Conservation (phyloP, 352 stramenopile species). For the Phytophthora hybrid region DNA sequence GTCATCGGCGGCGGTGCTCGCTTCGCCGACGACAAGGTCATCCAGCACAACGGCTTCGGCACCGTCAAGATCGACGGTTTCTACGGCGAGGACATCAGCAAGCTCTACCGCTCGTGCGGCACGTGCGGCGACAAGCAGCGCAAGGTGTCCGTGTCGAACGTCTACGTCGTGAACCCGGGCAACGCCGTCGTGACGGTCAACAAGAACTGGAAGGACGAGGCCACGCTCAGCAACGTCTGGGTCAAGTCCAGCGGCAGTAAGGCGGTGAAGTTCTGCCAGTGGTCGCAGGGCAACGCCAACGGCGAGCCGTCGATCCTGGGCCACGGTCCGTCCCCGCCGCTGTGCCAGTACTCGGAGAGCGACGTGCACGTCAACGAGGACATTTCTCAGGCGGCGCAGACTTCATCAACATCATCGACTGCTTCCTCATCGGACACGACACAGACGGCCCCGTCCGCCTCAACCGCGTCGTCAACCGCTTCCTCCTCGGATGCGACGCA, state of each 20-base stretch:
- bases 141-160: conserved; percentile 31
- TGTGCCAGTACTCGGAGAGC: conserved; percentile 1
- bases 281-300: conserved; percentile 33
- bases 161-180: conserved; percentile 24
- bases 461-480: conserved; percentile 7
- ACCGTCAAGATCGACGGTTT: conserved; percentile 28
- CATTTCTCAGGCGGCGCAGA: conserved; percentile 16
- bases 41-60: conserved; percentile 40
- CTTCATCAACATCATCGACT: conserved; percentile 2
- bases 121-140: conserved; percentile 10
- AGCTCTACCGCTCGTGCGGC: conserved; percentile 9
- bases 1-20: conserved; percentile 34
- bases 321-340: not conserved
- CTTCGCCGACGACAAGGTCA: conserved; percentile 52
- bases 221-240: conserved; percentile 36
- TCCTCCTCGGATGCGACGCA: not conserved
- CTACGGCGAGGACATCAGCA: not conserved
- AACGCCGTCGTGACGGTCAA: conserved; percentile 29
- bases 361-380: conserved; percentile 4
- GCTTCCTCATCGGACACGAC: conserved; percentile 17
- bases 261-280: conserved; percentile 24
- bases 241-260: conserved; percentile 25
- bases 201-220: conserved; percentile 26
- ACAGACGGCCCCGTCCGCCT: conserved; percentile 12
- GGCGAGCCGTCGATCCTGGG: conserved; percentile 19